These are phyloP conservation scores for Lepiota brunneoincarnata DNA, from an alignment of 768 basidiomycete genomes.

Conservation along the genomic window DNA sequence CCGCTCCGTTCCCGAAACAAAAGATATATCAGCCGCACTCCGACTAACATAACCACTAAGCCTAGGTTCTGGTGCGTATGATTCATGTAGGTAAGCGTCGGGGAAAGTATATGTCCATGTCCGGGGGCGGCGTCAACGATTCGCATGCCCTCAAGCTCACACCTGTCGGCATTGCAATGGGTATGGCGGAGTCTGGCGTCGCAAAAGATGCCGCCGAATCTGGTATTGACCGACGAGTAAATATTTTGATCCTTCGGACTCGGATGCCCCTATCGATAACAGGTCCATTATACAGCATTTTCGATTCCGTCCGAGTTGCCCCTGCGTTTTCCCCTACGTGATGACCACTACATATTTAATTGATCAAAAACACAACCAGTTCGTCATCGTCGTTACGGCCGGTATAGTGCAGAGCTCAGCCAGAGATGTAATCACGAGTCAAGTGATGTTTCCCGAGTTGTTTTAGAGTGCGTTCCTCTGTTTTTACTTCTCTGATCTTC, in stretches of 20 bases:
- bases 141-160: conserved; percentile 53
- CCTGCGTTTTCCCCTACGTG: conserved; percentile 40
- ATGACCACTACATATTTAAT: conserved; percentile 35
- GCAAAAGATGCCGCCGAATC: conserved; percentile 52
- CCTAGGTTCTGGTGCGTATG: conserved; percentile 36
- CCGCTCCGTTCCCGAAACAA: conserved; percentile 54
- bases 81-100: conserved; percentile 58
- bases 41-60: not conserved
- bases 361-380: conserved; percentile 37
- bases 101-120: conserved; percentile 52
- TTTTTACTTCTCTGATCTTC: conserved; percentile 37
- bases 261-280: not conserved
- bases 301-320: conserved; percentile 58
- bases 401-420: conserved; percentile 28
- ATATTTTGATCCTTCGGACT: no score
- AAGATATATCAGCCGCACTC: conserved; percentile 22
- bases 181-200: conserved; percentile 52
- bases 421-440: conserved; percentile 28
- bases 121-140: conserved; percentile 60
- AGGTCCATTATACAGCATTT: conserved; percentile 36
- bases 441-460: conserved; percentile 24
- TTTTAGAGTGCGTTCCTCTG: conserved; percentile 34
- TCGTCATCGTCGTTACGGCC: conserved; percentile 37
- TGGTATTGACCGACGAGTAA: conserved; percentile 56
- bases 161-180: conserved; percentile 60